phyloP scores from a whole-genome alignment of 2,329 filamentous ascomycete genomes.

The Gyromitra esculenta region DNA sequence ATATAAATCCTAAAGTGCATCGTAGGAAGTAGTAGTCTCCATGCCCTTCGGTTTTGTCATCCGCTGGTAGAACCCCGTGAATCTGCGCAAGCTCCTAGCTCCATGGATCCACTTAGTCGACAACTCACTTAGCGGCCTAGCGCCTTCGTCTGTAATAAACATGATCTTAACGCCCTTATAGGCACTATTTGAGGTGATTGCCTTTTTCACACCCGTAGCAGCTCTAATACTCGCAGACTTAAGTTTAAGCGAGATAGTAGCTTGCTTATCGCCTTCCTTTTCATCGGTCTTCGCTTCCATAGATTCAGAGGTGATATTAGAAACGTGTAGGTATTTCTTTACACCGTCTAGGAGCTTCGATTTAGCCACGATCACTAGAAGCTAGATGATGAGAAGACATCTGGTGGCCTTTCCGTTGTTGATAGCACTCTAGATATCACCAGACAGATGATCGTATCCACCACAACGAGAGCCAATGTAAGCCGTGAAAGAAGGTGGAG shows the following conservation, averaged over 20 bases:
- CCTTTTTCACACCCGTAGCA: not conserved
- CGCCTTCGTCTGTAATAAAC: not conserved
- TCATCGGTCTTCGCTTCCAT: not conserved
- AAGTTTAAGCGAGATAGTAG: not conserved
- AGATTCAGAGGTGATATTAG: not conserved
- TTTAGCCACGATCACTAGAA: not conserved
- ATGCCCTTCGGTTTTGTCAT: not conserved
- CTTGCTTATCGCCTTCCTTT: not conserved
- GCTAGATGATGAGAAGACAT: not conserved
- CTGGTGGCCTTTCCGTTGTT: constrained; percentile 3
- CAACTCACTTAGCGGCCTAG: not conserved
- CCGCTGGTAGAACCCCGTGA: not conserved
- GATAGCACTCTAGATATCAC: not conserved
- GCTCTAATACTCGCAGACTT: not conserved
- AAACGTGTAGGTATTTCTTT: not conserved
- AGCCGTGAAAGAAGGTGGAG: constrained; percentile 17
- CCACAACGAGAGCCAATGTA: constrained; percentile 11
- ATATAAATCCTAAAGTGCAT: too few species aligned
- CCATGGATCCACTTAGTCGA: not conserved
- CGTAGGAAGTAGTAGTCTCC: too few species aligned
- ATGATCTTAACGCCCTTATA: not conserved
- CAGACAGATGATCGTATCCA: constrained; percentile 2
- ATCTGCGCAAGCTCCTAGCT: not conserved
- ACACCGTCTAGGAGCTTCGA: not conserved
- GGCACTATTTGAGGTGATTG: not conserved